Evolutionary conservation across 2,329 filamentous ascomycete species (phyloP).

Genomic region (Pyricularia sp.): DNA sequence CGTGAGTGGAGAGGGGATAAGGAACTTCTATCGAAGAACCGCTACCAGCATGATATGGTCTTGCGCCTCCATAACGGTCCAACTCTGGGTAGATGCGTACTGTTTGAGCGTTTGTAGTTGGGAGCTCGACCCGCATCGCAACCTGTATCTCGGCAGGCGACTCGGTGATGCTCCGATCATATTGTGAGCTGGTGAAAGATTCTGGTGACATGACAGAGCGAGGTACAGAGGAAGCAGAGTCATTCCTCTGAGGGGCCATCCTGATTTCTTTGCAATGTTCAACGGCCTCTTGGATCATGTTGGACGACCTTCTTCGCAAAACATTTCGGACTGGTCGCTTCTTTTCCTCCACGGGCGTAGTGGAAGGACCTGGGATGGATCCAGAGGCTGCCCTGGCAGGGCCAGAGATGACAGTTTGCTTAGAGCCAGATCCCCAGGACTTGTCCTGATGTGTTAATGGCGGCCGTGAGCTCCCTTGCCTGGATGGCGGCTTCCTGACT

Average conservation of each 20-base stretch:
- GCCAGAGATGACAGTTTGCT: conserved; percentile 17
- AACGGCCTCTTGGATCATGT: conserved; percentile 28
- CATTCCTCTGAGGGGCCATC: conserved; percentile 25
- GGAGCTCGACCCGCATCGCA: conserved; percentile 31
- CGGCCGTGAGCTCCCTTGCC: conserved; percentile 19
- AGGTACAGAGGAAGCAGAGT: conserved; percentile 32
- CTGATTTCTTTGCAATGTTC: conserved; percentile 23
- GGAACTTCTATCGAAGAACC: conserved; percentile 34
- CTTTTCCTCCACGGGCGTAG: conserved; percentile 22
- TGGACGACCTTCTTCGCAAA: conserved; percentile 40
- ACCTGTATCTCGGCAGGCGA: conserved; percentile 34
- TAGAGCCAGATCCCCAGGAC: conserved; percentile 26
- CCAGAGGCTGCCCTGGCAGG: conserved; percentile 19
- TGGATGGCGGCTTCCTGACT: conserved; percentile 19
- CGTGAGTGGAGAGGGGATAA: conserved; percentile 51
- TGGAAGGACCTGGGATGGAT: conserved; percentile 24
- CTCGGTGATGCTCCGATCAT: conserved; percentile 31
- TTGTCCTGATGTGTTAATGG: conserved; percentile 31
- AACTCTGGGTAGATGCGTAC: conserved; percentile 49
- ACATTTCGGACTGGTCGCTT: conserved; percentile 29
- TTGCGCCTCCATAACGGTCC: conserved; percentile 47
- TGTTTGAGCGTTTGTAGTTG: conserved; percentile 26
- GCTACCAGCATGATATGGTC: conserved; percentile 25
- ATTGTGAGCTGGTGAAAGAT: conserved; percentile 20
- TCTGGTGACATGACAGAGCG: conserved; percentile 27